Evolutionary conservation across 1,139 yeast species (phyloP).

Genomic region (Hansenula lynferdii): DNA sequence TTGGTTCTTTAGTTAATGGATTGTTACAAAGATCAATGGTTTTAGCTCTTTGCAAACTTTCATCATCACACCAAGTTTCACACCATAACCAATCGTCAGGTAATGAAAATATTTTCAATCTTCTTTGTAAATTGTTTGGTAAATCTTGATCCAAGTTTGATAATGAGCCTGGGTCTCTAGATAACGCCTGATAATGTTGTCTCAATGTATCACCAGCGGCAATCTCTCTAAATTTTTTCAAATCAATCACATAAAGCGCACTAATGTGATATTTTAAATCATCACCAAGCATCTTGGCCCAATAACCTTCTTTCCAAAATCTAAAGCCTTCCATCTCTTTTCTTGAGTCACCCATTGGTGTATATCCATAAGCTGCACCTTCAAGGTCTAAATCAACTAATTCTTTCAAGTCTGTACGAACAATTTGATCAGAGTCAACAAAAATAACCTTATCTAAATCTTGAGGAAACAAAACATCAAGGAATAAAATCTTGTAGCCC

Average conservation of each 20-base stretch:
- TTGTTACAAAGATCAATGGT: conserved; percentile 83
- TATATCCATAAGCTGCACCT: conserved; percentile 80
- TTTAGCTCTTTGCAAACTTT: conserved; percentile 53
- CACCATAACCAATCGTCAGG: conserved; percentile 92
- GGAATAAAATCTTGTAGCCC: conserved; percentile 83
- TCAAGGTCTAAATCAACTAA: conserved; percentile 59
- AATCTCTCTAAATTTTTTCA: conserved; percentile 54
- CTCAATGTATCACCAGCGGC: conserved; percentile 79
- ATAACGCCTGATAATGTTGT: conserved; percentile 79
- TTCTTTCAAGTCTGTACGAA: conserved; percentile 68
- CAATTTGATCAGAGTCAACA: conserved; percentile 83
- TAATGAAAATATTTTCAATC: conserved; percentile 62
- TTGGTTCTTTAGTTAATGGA: conserved; percentile 75
- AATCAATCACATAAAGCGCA: conserved; percentile 68
- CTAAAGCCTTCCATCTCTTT: conserved; percentile 75
- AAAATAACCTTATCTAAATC: conserved; percentile 70
- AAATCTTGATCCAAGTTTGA: conserved; percentile 88
- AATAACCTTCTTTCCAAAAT: conserved; percentile 93
- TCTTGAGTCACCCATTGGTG: conserved; percentile 86
- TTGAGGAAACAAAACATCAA: conserved; percentile 85
- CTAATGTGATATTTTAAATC: conserved; percentile 70
- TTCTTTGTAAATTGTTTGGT: conserved; percentile 76
- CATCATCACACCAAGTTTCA: conserved; percentile 88
- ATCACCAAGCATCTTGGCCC: conserved; percentile 63
- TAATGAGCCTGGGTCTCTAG: conserved; percentile 75